These are phyloP conservation scores for Sisymbrium irio DNA, from an alignment of 345 rosid genomes.

Conservation along the genomic window DNA sequence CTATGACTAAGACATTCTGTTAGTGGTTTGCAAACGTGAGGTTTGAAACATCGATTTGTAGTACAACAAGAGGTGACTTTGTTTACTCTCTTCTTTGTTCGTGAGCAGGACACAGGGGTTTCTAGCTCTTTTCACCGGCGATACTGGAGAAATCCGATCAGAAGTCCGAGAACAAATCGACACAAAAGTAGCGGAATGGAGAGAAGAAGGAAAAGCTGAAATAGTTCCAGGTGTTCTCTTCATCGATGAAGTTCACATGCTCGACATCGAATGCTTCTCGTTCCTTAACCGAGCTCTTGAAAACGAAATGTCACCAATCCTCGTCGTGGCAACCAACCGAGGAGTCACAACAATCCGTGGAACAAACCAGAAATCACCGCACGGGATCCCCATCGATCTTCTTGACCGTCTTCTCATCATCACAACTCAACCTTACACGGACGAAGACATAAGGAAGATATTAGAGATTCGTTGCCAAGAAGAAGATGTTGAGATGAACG, in stretches of 20 bases:
- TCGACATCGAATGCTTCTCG: slow-evolving; percentile 97
- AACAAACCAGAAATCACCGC: slow-evolving; percentile 89
- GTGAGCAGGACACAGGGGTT: slow-evolving; percentile 82
- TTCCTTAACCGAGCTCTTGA: slow-evolving; percentile 94
- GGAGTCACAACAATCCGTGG: slow-evolving; percentile 92
- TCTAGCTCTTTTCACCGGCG: slow-evolving; percentile 93
- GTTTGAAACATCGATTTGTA: not conserved
- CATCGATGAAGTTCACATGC: slow-evolving; percentile 98
- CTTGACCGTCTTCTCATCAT: slow-evolving; percentile 91
- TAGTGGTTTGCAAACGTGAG: not conserved
- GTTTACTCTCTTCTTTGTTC: not conserved
- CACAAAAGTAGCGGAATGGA: slow-evolving; percentile 97
- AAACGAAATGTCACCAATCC: slow-evolving; percentile 94
- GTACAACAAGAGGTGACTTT: not conserved
- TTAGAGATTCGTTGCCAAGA: slow-evolving; percentile 92
- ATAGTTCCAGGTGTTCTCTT: slow-evolving; percentile 95
- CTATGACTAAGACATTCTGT: not conserved
- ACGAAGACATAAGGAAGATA: slow-evolving; percentile 73
- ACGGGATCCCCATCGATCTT: slow-evolving; percentile 94
- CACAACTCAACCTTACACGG: slow-evolving; percentile 75
- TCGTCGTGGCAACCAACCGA: slow-evolving; percentile 91
- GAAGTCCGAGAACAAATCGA: slow-evolving; percentile 95
- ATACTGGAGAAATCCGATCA: slow-evolving; percentile 93
- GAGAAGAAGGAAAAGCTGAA: slow-evolving; percentile 97
- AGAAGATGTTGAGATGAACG: slow-evolving; percentile 84